phyloP scores from a whole-genome alignment of 495 filamentous ascomycete species.

The Aspergillus campestris region DNA sequence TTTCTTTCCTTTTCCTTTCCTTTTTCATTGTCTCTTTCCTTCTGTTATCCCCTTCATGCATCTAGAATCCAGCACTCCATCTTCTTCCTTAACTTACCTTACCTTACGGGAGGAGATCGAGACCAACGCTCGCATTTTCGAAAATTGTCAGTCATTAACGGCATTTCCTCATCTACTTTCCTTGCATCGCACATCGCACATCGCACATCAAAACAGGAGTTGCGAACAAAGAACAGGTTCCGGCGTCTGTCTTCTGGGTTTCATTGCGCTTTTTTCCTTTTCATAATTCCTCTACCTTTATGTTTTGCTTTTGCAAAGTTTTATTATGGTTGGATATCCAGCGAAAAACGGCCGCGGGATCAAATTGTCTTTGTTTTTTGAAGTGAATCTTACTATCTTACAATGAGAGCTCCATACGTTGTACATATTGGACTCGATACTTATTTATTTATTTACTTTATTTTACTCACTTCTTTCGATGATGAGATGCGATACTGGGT shows the following conservation, averaged over 20 bases:
- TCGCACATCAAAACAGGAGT: slow-evolving; percentile 11
- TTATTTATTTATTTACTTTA: too few relatives aligned
- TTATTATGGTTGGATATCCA: background rate
- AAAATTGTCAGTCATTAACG: slow-evolving; percentile 1
- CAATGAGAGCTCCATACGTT: too few relatives aligned
- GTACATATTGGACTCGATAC: too few relatives aligned
- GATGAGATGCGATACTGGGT: too few relatives aligned
- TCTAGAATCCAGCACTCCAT: slow-evolving; percentile 11
- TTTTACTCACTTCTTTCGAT: too few relatives aligned
- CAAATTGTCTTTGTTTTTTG: too few relatives aligned
- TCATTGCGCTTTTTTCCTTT: background rate
- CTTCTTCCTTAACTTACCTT: background rate
- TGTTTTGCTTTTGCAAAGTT: background rate
- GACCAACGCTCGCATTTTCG: slow-evolving; percentile 2
- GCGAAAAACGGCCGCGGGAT: too few relatives aligned
- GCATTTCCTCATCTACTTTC: background rate
- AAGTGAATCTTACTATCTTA: too few relatives aligned
- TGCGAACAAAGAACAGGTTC: slow-evolving; percentile 11
- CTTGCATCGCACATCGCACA: slow-evolving; percentile 8
- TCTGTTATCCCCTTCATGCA: slow-evolving; percentile 12
- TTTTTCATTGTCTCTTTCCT: slow-evolving; percentile 1
- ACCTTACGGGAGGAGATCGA: background rate
- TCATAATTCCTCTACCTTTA: background rate
- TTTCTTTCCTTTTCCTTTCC: slow-evolving; percentile 2
- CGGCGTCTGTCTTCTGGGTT: slow-evolving; percentile 1